Conservation (phyloP, 2,329 filamentous ascomycete species). For the Calonectria crousiana region DNA sequence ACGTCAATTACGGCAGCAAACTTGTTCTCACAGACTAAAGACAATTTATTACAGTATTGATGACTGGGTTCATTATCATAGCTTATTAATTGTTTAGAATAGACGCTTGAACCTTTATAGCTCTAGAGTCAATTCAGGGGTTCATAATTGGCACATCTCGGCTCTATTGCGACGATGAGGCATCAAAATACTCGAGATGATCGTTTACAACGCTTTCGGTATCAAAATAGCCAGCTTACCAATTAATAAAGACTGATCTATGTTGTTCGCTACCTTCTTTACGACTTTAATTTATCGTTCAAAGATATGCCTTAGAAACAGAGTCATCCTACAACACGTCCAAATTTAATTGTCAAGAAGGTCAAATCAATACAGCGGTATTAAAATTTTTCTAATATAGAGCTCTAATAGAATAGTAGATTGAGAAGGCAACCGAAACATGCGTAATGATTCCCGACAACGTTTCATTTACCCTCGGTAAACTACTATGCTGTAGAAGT, state of each 20-base stretch:
- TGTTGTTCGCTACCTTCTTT: background rate
- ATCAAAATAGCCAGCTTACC: background rate
- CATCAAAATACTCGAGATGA: background rate
- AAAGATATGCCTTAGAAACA: background rate
- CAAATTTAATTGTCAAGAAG: background rate
- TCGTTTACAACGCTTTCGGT: background rate
- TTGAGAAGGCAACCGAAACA: background rate
- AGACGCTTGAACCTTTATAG: background rate
- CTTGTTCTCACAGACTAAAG: background rate
- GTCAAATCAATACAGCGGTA: background rate
- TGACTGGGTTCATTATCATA: background rate
- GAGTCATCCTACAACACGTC: background rate
- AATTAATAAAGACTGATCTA: background rate
- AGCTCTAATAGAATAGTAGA: background rate
- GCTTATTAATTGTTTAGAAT: background rate
- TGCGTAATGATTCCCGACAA: background rate
- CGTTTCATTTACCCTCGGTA: background rate
- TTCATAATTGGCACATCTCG: background rate
- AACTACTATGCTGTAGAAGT: background rate
- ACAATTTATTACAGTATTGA: background rate
- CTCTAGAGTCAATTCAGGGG: background rate
- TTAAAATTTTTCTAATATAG: background rate
- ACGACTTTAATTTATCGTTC: background rate
- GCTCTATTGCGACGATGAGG: background rate
- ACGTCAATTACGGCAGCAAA: background rate